Percentiles rank a stretch among this genome's conserved stretches.
These are phyloP conservation scores for Linnemannia zychae DNA, from an alignment of 192 early-diverging fungal genomes.

Conservation along the genomic window DNA sequence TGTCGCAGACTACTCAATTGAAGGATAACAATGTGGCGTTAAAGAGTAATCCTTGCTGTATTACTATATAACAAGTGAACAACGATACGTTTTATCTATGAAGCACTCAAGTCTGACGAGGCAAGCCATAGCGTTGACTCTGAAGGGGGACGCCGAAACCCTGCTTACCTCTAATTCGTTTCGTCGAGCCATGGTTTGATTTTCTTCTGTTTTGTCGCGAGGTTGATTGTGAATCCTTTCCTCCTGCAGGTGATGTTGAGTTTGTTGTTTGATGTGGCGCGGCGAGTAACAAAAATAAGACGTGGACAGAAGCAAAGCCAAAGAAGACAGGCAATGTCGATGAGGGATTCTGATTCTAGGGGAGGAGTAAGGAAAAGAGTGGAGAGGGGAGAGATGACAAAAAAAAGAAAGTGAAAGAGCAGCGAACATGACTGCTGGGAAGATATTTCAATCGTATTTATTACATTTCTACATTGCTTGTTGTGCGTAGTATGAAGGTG, in stretches of 20 bases:
- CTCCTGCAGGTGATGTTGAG: not conserved
- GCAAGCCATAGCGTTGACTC: not conserved
- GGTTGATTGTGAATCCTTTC: not conserved
- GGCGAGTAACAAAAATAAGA: too few relatives aligned
- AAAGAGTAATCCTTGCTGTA: too few relatives aligned
- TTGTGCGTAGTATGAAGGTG: not conserved
- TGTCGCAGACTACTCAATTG: not conserved
- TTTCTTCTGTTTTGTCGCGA: not conserved
- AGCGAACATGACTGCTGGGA: not conserved
- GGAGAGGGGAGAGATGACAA: not conserved
- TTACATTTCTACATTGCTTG: not conserved
- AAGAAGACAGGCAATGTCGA: too few relatives aligned
- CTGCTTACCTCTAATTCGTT: conserved; percentile 29
- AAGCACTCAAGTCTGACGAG: not conserved
- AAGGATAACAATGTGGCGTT: too few relatives aligned
- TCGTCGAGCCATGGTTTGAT: conserved; percentile 15
- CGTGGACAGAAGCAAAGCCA: too few relatives aligned
- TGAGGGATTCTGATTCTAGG: too few relatives aligned
- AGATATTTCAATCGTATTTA: not conserved
- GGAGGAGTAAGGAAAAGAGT: too few relatives aligned
- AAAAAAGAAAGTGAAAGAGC: not conserved
- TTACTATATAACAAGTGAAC: not conserved
- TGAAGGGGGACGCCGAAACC: not conserved
- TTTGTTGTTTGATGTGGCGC: not conserved
- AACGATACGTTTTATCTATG: not conserved